phyloP scores from a whole-genome alignment of 805 yeast genomes.

The Lipomyces mesembrius region DNA sequence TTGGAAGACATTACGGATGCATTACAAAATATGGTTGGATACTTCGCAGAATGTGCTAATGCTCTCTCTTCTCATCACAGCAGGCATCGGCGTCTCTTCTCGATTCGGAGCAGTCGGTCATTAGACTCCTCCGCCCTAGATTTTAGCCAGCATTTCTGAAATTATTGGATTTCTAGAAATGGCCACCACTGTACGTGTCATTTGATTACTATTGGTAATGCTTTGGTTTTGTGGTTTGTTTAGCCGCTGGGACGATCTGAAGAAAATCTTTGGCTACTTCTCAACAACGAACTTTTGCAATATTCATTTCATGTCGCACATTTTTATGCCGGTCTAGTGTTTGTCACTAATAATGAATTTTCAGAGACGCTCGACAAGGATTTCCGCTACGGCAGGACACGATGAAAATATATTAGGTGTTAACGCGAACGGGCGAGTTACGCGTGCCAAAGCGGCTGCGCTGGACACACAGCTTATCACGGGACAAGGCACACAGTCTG shows the following conservation, averaged over 20 bases:
- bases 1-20: background rate
- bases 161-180: slow-evolving; percentile 3
- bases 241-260: background rate
- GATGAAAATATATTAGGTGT: slow-evolving; percentile 34
- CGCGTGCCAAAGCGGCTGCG: slow-evolving; percentile 37
- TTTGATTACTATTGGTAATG: background rate
- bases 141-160: background rate
- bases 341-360: background rate
- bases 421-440: slow-evolving; percentile 24
- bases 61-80: background rate
- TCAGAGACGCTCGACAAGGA: slow-evolving; percentile 36
- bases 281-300: background rate
- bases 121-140: background rate
- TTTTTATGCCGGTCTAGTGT: background rate
- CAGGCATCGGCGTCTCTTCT: background rate
- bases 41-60: background rate
- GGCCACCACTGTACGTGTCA: slow-evolving; percentile 26
- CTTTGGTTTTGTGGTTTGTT: background rate
- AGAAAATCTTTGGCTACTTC: too few relatives aligned
- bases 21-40: background rate
- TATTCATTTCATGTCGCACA: background rate
- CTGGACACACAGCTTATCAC: background rate
- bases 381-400: slow-evolving; percentile 29
- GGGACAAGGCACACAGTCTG: slow-evolving; percentile 1
- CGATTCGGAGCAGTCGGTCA: background rate